These are phyloP conservation scores for Arthrobotrys entomopaga DNA, from an alignment of 2,329 filamentous ascomycete species.

Conservation along the genomic window DNA sequence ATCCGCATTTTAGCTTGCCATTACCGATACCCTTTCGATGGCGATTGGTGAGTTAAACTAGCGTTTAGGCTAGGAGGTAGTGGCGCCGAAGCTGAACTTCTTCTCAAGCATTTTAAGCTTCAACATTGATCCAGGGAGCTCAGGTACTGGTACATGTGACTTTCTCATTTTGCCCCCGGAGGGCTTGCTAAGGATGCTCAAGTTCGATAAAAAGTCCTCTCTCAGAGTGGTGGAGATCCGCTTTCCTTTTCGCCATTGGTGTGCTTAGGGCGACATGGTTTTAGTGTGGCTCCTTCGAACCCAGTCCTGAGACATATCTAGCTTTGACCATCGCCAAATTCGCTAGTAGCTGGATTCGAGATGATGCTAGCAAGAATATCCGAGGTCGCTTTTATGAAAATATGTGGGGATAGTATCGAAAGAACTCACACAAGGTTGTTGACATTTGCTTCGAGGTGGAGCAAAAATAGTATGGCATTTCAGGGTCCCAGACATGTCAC, in stretches of 20 bases:
- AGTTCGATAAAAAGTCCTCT: neutral
- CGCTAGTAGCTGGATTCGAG: too few species aligned
- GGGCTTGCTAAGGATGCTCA: neutral
- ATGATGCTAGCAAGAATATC: neutral
- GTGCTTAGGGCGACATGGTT: slow-evolving; percentile 23
- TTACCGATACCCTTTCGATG: too few species aligned
- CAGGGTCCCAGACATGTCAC: slow-evolving; percentile 42
- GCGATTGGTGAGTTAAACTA: neutral
- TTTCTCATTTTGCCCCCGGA: neutral
- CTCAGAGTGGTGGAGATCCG: slow-evolving; percentile 14
- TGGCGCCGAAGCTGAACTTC: slow-evolving; percentile 15
- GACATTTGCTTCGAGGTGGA: too few species aligned
- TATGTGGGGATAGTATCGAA: too few species aligned
- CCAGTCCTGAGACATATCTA: slow-evolving; percentile 50
- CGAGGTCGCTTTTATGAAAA: neutral
- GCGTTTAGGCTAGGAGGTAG: slow-evolving; percentile 1
- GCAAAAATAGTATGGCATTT: neutral
- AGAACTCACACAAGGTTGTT: too few species aligned
- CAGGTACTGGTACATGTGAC: slow-evolving; percentile 31
- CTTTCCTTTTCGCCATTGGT: slow-evolving; percentile 26
- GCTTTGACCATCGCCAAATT: neutral
- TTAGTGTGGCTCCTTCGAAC: slow-evolving; percentile 46
- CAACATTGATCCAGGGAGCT: neutral
- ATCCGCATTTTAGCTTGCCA: too few species aligned
- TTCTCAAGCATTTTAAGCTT: neutral